A percentile compares a stretch with the other conserved stretches of the same genome.
Conservation (phyloP, 1,284 basidiomycete species). For the Clitocybe nebularis region DNA sequence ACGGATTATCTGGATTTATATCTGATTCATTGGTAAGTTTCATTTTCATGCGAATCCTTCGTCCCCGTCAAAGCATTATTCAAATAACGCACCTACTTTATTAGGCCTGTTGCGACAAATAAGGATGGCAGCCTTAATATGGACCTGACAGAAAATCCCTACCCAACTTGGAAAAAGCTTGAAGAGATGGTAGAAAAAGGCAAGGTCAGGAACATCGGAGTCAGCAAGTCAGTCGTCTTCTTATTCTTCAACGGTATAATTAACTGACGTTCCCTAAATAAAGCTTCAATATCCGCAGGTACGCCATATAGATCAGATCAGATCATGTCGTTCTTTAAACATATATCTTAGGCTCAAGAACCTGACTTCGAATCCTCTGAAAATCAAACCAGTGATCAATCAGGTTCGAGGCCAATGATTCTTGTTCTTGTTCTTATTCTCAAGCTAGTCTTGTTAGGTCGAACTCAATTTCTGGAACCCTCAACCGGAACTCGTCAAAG, state of each 20-base stretch:
- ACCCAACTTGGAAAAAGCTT: conserved; percentile 82
- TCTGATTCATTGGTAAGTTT: conserved; percentile 76
- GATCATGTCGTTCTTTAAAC: not conserved
- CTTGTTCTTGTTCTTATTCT: not conserved
- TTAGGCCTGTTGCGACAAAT: conserved; percentile 69
- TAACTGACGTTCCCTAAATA: conserved; percentile 6
- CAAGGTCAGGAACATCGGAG: conserved; percentile 80
- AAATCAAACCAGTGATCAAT: conserved; percentile 73
- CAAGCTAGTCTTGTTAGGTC: conserved; percentile 39
- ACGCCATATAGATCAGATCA: not conserved
- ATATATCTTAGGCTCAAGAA: conserved; percentile 46
- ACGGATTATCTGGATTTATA: conserved; percentile 79
- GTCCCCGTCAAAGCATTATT: not conserved
- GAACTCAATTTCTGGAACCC: conserved; percentile 83
- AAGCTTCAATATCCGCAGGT: conserved; percentile 56
- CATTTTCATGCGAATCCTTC: conserved; percentile 9
- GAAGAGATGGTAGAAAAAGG: conserved; percentile 77
- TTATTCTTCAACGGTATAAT: too few species aligned
- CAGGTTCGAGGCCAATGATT: conserved; percentile 44
- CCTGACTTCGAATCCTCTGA: conserved; percentile 66
- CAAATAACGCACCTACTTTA: not conserved
- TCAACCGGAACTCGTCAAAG: conserved; percentile 76
- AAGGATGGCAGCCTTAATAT: conserved; percentile 54
- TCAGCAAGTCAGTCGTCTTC: conserved; percentile 74
- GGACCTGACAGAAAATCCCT: conserved; percentile 67